Base-by-base conservation (phyloP, 176 grass and related monocot species). In the Tuctoria greenei region DNA sequence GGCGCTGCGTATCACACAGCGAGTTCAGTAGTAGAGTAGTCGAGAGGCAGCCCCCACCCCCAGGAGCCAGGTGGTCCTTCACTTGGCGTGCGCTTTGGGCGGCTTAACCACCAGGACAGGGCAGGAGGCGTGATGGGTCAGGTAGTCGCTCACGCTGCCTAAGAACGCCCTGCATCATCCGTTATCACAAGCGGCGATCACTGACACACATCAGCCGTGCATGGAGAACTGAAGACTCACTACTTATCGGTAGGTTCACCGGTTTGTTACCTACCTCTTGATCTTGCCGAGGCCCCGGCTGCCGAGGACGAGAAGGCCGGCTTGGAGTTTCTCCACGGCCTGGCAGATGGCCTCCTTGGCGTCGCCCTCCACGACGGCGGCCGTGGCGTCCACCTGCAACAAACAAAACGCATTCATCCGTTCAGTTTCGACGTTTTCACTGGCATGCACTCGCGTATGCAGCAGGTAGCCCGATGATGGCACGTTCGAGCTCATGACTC, bases 121-220 rank as follows among this genome's bases (percentile, higher is more conserved):
- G 75, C 93, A 96, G 66, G 61, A 66, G n/a, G 89, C 86, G n/a
- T 96, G 84, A 35, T 96, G 93, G 17, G 75, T 76, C 27, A 89
- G 79, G 71, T 92, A 92, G 74, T 92, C 84, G 75, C 93, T 96
- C 14, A 92, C 93, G 74, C 93, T 96, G 84, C 93, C 93, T 21
- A 96, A 58, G 15, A 92, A 80, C 68, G 87, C 81, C 87, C 89
- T 95, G 78, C 76, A 17, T 57, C 43, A 61, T 21, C 67, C 57
- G 4, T 39, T 7, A 41, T 41, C 4, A 49, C 37, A 42, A 12
- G 0, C n/a, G 31, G 31, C 2, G 16, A 40, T 4, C 18, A 50
- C 4, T 1, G 60, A 37, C 14, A 59, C 0, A 57, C 0, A 61
- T 35, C 18, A 36, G 28, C 60, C 3, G 0, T 16, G 15, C 3